phyloP scores from a whole-genome alignment of 2,329 filamentous ascomycete genomes.

The Penicillium sp. region DNA sequence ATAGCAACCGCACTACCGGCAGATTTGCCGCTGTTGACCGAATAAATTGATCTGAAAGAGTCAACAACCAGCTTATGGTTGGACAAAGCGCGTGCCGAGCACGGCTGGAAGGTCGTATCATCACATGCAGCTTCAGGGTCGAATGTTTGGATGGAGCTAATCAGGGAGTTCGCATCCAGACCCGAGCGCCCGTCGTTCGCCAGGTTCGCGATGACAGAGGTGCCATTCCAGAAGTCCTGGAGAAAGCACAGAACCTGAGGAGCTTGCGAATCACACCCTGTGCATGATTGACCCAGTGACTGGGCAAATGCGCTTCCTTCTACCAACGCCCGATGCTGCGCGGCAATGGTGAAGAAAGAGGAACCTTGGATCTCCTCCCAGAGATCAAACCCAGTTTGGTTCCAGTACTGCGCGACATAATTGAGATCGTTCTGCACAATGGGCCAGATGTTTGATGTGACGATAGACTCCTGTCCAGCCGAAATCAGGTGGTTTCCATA shows the following conservation, averaged over 20 bases:
- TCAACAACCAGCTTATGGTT: slow-evolving; percentile 77
- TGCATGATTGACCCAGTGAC: slow-evolving; percentile 60
- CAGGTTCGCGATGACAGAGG: slow-evolving; percentile 67
- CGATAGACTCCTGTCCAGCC: slow-evolving; percentile 38
- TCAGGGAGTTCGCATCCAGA: slow-evolving; percentile 70
- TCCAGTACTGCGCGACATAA: slow-evolving; percentile 61
- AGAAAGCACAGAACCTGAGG: slow-evolving; percentile 73
- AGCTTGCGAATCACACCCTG: slow-evolving; percentile 63
- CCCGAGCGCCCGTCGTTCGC: slow-evolving; percentile 63
- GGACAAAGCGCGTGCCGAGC: slow-evolving; percentile 65
- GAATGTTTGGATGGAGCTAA: slow-evolving; percentile 48
- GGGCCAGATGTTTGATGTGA: slow-evolving; percentile 65
- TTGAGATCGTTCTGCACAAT: slow-evolving; percentile 73
- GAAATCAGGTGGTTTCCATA: slow-evolving; percentile 71
- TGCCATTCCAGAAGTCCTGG: slow-evolving; percentile 70
- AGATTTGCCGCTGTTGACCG: slow-evolving; percentile 47
- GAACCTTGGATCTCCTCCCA: slow-evolving; percentile 80
- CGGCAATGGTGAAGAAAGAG: slow-evolving; percentile 76
- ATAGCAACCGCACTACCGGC: slow-evolving; percentile 41
- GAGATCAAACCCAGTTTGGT: slow-evolving; percentile 64
- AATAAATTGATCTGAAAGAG: slow-evolving; percentile 71
- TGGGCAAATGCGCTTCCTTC: slow-evolving; percentile 68
- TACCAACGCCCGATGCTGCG: slow-evolving; percentile 64
- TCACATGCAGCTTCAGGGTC: slow-evolving; percentile 36
- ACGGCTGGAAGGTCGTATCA: slow-evolving; percentile 71